Evolutionary conservation across 2,329 filamentous ascomycete species (phyloP).

Genomic region (Neoscytalidium dimidiatum): DNA sequence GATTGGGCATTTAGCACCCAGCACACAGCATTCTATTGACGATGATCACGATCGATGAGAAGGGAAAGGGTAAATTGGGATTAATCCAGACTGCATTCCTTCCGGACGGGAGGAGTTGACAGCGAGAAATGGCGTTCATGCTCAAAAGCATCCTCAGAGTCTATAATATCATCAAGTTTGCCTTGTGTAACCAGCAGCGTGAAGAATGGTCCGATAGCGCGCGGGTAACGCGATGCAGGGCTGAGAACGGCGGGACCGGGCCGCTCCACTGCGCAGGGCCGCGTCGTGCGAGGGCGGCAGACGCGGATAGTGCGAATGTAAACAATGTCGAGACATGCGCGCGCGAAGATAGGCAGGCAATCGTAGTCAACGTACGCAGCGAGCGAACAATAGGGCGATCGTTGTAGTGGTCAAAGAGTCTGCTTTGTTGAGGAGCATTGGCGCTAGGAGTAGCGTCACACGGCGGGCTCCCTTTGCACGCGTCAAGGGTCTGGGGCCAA

Average conservation of each 20-base stretch:
- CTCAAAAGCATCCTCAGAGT: not conserved
- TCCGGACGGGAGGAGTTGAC: not conserved
- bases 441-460: slow-evolving; percentile 6
- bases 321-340: not conserved
- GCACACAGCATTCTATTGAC: too few species aligned
- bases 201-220: slow-evolving; percentile 8
- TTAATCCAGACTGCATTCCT: not conserved
- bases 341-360: not conserved
- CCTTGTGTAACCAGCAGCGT: not conserved
- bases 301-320: not conserved
- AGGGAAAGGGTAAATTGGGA: not conserved
- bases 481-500: slow-evolving; percentile 14
- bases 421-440: slow-evolving; percentile 10
- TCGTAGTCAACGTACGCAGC: not conserved
- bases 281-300: not conserved
- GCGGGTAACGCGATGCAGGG: slow-evolving; percentile 11
- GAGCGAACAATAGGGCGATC: not conserved
- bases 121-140: not conserved
- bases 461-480: slow-evolving; percentile 15
- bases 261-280: slow-evolving; percentile 2
- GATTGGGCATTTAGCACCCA: not conserved
- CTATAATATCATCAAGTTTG: not conserved
- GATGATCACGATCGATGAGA: not conserved
- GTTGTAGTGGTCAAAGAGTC: not conserved
- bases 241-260: slow-evolving; percentile 5